phyloP scores from a whole-genome alignment of 2,329 filamentous ascomycete genomes.

The Hirsutella minnesotensis region DNA sequence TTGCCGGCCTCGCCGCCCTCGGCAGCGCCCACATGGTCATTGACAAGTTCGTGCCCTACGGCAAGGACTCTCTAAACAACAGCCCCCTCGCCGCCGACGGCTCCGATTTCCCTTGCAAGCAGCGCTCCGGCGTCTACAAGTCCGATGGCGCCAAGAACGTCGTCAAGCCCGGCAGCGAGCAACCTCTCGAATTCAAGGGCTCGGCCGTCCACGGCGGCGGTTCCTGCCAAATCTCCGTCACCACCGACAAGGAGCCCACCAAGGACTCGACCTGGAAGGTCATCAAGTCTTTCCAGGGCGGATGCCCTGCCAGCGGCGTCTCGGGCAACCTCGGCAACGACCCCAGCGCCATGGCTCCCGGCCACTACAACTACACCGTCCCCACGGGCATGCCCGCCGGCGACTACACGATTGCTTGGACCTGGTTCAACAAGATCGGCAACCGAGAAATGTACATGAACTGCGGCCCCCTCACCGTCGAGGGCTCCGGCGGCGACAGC shows the following conservation, averaged over 20 bases:
- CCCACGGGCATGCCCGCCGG: constrained; percentile 62
- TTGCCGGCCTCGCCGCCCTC: constrained; percentile 44
- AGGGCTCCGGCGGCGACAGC: constrained; percentile 35
- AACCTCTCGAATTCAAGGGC: constrained; percentile 53
- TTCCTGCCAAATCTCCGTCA: constrained; percentile 81
- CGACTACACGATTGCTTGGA: constrained; percentile 76
- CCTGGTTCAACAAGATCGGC: constrained; percentile 87
- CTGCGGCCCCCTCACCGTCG: constrained; percentile 66
- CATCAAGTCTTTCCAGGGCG: constrained; percentile 77
- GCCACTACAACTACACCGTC: constrained; percentile 57
- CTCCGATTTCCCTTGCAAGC: constrained; percentile 75
- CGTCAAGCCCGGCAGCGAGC: constrained; percentile 34
- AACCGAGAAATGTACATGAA: constrained; percentile 99
- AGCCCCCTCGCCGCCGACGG: constrained; percentile 50
- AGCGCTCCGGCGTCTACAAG: constrained; percentile 32
- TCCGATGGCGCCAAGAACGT: constrained; percentile 38
- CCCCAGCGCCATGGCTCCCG: constrained; percentile 31
- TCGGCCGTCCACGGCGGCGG: constrained; percentile 79
- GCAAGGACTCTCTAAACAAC: constrained; percentile 33
- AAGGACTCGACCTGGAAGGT: constrained; percentile 69
- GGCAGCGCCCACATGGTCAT: constrained; percentile 70
- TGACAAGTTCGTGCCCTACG: constrained; percentile 53
- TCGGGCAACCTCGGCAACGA: constrained; percentile 45
- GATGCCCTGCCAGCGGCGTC: constrained; percentile 56
- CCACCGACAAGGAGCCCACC: constrained; percentile 60